Conservation (phyloP, 805 yeast genomes). For the Candida qinlingensis region DNA sequence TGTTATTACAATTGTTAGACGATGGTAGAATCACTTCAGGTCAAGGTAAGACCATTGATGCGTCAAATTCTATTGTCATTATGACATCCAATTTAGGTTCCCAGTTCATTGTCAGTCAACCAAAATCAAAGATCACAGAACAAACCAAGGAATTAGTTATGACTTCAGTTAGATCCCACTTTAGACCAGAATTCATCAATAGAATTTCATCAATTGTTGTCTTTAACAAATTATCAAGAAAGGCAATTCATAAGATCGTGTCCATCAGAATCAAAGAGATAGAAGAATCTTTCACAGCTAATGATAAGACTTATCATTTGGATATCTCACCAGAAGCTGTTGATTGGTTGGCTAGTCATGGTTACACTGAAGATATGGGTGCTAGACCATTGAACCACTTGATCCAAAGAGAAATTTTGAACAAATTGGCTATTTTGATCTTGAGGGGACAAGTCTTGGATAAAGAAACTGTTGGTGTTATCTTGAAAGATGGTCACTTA, state of each 20-base stretch:
- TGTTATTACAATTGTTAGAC: constrained; percentile 85
- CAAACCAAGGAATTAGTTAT: constrained; percentile 74
- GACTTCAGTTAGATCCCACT: constrained; percentile 79
- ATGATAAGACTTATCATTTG: constrained; percentile 72
- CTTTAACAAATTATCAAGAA: constrained; percentile 86
- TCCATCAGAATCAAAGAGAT: constrained; percentile 79
- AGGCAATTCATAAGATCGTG: constrained; percentile 90
- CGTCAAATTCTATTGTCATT: constrained; percentile 86
- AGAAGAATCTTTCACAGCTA: constrained; percentile 76
- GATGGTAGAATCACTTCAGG: constrained; percentile 96
- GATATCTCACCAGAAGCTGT: constrained; percentile 72
- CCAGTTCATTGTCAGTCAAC: constrained; percentile 69
- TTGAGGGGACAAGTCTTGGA: constrained; percentile 83
- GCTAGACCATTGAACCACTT: constrained; percentile 94
- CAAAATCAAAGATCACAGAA: constrained; percentile 56
- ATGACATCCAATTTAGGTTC: constrained; percentile 99
- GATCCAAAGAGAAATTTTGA: constrained; percentile 83
- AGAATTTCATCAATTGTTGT: constrained; percentile 91
- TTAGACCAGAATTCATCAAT: constrained; percentile 96
- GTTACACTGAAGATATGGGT: constrained; percentile 91
- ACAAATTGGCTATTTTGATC: constrained; percentile 82
- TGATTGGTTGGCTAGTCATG: constrained; percentile 76
- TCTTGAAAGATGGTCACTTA: constrained; percentile 51
- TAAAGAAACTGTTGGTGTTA: constrained; percentile 77
- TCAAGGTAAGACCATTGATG: constrained; percentile 89